Evolutionary conservation across 1,284 basidiomycete species (phyloP), one percentile per base, ranked within the genome.

Genomic region (Anthracocystis walkeri): DNA sequence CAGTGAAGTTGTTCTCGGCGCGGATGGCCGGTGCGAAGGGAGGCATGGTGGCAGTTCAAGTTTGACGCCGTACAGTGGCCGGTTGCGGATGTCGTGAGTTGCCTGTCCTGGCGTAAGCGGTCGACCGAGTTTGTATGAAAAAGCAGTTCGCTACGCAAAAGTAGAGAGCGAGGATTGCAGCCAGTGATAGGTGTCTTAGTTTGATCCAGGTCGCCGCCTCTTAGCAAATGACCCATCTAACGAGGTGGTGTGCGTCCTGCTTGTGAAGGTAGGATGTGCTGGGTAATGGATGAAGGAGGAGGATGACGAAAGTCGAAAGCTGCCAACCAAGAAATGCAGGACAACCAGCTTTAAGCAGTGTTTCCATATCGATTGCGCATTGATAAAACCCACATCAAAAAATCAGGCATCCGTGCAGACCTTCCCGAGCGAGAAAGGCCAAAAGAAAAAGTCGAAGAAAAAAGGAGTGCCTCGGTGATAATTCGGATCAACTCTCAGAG

Each of bases 11-110:
- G 49, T 63, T 57, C 23, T 75, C 72, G n/a, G 55, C 72, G 31
- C 63, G 63, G 12, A 69, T 18, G 2, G 72, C 72, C 41, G 72
- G 72, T 5, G 63, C 63, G 49, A 75, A 75, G 7, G 63, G 66
- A 38, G 72, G 72, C 72, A 75, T 75, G 42, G 16, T 45, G 33
- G 41, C 16, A 6, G 40, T 40, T 16, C 4, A 8, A 23, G 44
- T 29, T 5, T 21, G n/a, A 16, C 12, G 16, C 14, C 12, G 35
- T 38, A 38, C 11, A 38, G 35, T 33, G 31, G 12, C 14, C 35
- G 10, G 35, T 38, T 38, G 35, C 12, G 6, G 35, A 38, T 38
- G 14, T 38, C 14, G 14, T 38, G 16, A n/a, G 16, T 27, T 23
- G 45, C 45, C 23, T 6, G 18, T 16, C 18, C 46, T 38, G 35